Evolutionary conservation across 2,329 filamentous ascomycete species (phyloP), one percentile per base, ranked within the genome.

Genomic region (Rosellinia necatrix): DNA sequence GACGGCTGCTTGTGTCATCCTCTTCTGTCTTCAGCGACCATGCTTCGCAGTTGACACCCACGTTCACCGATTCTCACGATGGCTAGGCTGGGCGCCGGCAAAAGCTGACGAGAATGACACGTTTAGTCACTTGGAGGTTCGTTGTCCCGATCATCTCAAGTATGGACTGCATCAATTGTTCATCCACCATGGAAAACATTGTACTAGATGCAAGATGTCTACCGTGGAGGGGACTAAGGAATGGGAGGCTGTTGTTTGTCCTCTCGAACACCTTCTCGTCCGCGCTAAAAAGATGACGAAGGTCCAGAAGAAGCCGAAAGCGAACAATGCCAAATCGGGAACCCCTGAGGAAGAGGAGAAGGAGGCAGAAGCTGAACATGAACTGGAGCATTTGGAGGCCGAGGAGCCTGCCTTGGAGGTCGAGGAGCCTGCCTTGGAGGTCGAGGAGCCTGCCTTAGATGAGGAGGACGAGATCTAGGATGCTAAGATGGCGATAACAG

Each of bases 1-100:
- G 70, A 84, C 81, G 5, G 76, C 81, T 2, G 77, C 80, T 13
- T 85, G 82, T 49, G 79, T 83, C 12, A 70, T 80, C n/a, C 72
- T 84, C 9, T 84, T 84, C 66, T 82, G 79, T 64, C 71, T 84
- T 46, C 76, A 76, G 56, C 70, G 74, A 24, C 78, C 79, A 3
- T 79, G 79, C 64, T 84, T 84, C 62, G 81, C 82, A 1, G 81
- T 84, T 1, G 82, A 84, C 62, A 84, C 81, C 0, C 82, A 85
- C 60, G 81, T 84, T 32, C 75, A 76, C 62, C 76, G 80, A 19
- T 73, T 82, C 54, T 77, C 77, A 38, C 76, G 73, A 42, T 81
- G 81, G 75, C 71, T 85, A 13, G 74, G 76, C 2, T 85, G 82
- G 82, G 74, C 78, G 7, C 89, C 88, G 1, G 62, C 68, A 2